Evolutionary conservation across 306 rosid genomes (phyloP).

Genomic region (Senna tora): DNA sequence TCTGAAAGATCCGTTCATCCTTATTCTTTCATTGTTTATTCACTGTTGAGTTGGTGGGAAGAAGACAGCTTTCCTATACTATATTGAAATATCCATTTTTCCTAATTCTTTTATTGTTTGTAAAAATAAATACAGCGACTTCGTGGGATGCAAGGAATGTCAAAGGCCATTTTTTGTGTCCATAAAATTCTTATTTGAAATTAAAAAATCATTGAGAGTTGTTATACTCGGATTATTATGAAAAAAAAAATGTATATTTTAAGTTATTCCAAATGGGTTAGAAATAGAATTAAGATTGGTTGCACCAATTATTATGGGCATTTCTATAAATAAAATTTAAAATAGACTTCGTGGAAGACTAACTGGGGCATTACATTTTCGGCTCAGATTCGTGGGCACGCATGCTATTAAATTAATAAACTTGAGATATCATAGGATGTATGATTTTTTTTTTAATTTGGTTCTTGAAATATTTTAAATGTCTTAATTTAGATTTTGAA

Average conservation of each 20-base stretch:
- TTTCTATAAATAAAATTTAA: neutral
- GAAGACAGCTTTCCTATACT: slow-evolving; percentile 32
- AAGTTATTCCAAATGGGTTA: neutral
- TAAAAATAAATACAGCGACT: slow-evolving; percentile 6
- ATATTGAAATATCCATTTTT: slow-evolving; percentile 25
- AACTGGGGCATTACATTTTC: slow-evolving; percentile 9
- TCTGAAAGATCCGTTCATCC: slow-evolving; percentile 22
- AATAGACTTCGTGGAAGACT: slow-evolving; percentile 34
- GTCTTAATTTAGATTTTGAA: too few relatives aligned
- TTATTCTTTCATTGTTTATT: slow-evolving; percentile 10
- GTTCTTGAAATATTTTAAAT: too few relatives aligned
- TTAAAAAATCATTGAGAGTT: neutral
- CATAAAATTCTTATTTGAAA: neutral
- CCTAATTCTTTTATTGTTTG: neutral
- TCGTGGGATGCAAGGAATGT: slow-evolving; percentile 50
- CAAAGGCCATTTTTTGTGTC: slow-evolving; percentile 37
- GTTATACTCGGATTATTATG: neutral
- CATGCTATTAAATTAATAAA: slow-evolving; percentile 7
- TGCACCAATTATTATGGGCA: slow-evolving; percentile 6
- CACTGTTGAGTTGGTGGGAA: slow-evolving; percentile 38
- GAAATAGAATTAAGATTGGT: neutral
- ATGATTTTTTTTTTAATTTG: too few relatives aligned
- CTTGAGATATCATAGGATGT: neutral
- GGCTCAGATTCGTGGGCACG: slow-evolving; percentile 27
- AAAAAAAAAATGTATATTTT: neutral